Base-by-base conservation (phyloP, 441 rosid species). In the Arabidopsis hybrid region DNA sequence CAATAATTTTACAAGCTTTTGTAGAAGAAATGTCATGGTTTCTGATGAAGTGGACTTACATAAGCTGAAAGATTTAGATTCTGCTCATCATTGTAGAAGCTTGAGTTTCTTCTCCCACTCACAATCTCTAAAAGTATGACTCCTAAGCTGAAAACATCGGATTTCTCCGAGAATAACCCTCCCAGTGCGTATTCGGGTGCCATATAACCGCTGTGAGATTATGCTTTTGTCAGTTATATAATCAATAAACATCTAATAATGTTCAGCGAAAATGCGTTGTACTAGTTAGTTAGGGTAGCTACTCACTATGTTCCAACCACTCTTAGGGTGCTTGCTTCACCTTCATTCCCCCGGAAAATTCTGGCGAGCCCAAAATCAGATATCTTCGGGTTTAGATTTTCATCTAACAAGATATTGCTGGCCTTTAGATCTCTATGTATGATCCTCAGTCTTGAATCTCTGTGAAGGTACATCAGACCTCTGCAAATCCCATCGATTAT, bases 221-320 rank as follows among this genome's bases (percentile, higher is more conserved):
- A 46, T 14, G 45, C 45, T 40, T 72, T 42, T 42, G 71, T 53
- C 46, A 65, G 63, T 12, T 72, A 53, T 14, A 55, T 55, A 31
- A 29, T 39, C 46, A 52, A 9, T 9, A 38, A 52, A 56, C 55
- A 46, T 59, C 1, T 1, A 11, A 35, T 4, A 32, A 67, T 11
- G 13, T 16, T 67, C 32, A 12, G 3, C 1, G 18, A 3, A 40
- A 6, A 3, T 50, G 16, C 29, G 29, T 26, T 40, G 65, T 21
- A 7, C 51, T 26, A 13, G 51, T 42, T 26, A 42, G 2, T 40
- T 40, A 55, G 36, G 29, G 39, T 38, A n/a, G 40, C 11, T 1
- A 74, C 96, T 87, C 85, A 91, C 96, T 88, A 93, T 78, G 97
- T 93, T 69, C 98, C 98, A 38, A 93, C 95, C 18, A 93, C 92